These are phyloP conservation scores for Ustilaginoidea virens DNA, from an alignment of 2,329 filamentous ascomycete species.

Conservation along the genomic window DNA sequence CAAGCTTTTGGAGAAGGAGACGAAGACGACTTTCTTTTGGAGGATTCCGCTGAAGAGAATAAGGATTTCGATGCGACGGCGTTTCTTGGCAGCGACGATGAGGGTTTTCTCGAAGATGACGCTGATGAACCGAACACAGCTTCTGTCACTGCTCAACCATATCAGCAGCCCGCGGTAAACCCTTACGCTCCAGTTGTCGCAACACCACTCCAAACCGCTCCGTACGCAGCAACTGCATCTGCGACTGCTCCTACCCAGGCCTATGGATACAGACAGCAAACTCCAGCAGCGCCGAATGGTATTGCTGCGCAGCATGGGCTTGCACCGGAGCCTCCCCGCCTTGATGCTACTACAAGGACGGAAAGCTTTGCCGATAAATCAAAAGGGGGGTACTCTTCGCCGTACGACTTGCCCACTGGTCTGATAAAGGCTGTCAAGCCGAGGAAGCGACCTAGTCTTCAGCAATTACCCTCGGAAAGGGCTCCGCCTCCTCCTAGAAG, in stretches of 20 bases:
- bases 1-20: slow-evolving; percentile 67
- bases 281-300: slow-evolving; percentile 10
- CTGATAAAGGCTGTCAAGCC: slow-evolving; percentile 46
- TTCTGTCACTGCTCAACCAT: slow-evolving; percentile 5
- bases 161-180: slow-evolving; percentile 7
- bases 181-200: slow-evolving; percentile 13
- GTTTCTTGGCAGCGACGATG: slow-evolving; percentile 70
- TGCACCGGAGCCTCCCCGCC: slow-evolving; percentile 18
- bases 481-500: slow-evolving; percentile 42
- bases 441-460: slow-evolving; percentile 46
- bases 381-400: slow-evolving; percentile 84
- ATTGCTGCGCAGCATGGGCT: slow-evolving; percentile 21
- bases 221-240: slow-evolving; percentile 10
- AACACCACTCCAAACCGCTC: slow-evolving; percentile 7
- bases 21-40: slow-evolving; percentile 47
- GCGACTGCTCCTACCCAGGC: slow-evolving; percentile 5
- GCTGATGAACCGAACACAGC: slow-evolving; percentile 26
- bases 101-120: slow-evolving; percentile 65
- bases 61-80: slow-evolving; percentile 42
- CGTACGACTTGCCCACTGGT: slow-evolving; percentile 89
- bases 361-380: slow-evolving; percentile 84
- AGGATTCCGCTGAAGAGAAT: slow-evolving; percentile 31
- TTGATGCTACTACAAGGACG: slow-evolving; percentile 39
- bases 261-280: slow-evolving; percentile 10
- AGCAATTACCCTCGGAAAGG: slow-evolving; percentile 30